Base-by-base conservation (phyloP, 1,284 basidiomycete species). In the Fomes fomentarius region DNA sequence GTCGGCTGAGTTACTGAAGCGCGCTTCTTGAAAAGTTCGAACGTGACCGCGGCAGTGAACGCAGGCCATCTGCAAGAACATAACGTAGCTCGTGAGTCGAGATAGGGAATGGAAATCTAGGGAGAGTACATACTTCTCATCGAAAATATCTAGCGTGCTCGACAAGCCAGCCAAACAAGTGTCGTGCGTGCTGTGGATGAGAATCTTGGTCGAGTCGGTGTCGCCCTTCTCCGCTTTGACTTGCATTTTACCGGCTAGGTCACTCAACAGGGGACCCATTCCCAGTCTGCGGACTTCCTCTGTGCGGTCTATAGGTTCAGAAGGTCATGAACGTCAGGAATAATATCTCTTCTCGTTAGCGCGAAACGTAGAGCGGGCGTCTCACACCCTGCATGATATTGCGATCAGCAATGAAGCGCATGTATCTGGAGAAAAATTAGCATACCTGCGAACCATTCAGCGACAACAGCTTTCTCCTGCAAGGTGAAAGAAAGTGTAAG, bases 401-500 rank as follows among this genome's bases (percentile, higher is more conserved):
- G 4, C 24, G 31, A 19, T 47, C 25, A 54, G 43, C 45, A 37
- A 17, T 52, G 51, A 15, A 50, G 51, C 19, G 15, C n/a, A 14
- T 22, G 24, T 24, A 22, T 33, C 7, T 9, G 39, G 7, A 63
- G 8, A 60, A 56, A 41, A 56, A 39, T 47, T 2, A 21, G 63
- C 75, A 73, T 59, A 81, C 88, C 84, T 71, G 82, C 76, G 68
- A 91, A 93, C 91, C 91, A 93, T 71, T 94, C 91, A 44, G 78
- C 80, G 25, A 88, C 80, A 8, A 91, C 82, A 17, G 90, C 90
- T 47, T 77, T 76, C 72, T 93, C 91, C 84, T 91, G 19, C 53
- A 6, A 37, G 42, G 14, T 22, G 14, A 19, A 26, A 11, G 72
- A 19, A 17, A n/a, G n/a, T n/a, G n/a, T n/a, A n/a, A n/a, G n/a